Conservation (phyloP, 2,329 filamentous ascomycete species). For the Aspergillus fumigatiaffinis region DNA sequence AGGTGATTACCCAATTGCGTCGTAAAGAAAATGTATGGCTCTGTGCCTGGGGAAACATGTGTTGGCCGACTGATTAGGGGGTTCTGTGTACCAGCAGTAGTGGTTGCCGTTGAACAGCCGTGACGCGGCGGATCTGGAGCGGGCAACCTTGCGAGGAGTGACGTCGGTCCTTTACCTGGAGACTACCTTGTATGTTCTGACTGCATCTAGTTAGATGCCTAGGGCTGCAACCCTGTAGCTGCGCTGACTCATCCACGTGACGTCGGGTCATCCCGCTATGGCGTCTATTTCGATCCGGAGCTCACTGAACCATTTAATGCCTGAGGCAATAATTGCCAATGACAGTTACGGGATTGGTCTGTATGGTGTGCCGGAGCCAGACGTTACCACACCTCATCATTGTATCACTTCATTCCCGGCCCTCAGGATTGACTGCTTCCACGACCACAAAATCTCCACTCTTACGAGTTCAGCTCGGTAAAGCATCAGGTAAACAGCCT, state of each 20-base stretch:
- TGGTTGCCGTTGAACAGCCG: background rate
- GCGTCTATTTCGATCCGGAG: slow-evolving; percentile 3
- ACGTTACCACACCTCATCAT: slow-evolving; percentile 30
- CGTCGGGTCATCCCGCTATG: background rate
- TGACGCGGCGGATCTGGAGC: slow-evolving; percentile 9
- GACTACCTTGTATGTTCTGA: background rate
- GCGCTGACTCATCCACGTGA: slow-evolving; percentile 9
- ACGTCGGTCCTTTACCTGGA: slow-evolving; percentile 20
- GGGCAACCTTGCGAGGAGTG: slow-evolving; percentile 14
- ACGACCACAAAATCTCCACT: slow-evolving; percentile 30
- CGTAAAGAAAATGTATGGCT: slow-evolving; percentile 1
- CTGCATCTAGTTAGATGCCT: slow-evolving; percentile 8
- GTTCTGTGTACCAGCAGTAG: background rate
- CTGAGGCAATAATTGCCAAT: slow-evolving; percentile 20
- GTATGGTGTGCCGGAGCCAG: slow-evolving; percentile 22
- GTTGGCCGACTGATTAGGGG: slow-evolving; percentile 4
- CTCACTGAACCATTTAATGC: slow-evolving; percentile 14
- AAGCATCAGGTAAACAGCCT: slow-evolving; percentile 28
- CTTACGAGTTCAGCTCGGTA: slow-evolving; percentile 31
- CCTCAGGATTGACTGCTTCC: slow-evolving; percentile 26
- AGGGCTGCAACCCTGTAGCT: slow-evolving; percentile 22
- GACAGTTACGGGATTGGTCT: slow-evolving; percentile 25
- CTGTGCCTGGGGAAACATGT: slow-evolving; percentile 10
- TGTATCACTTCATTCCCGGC: slow-evolving; percentile 32
- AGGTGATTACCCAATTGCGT: slow-evolving; percentile 10